Base-by-base conservation (phyloP, 2,329 filamentous ascomycete genomes). In the Cladophialophora carrionii region DNA sequence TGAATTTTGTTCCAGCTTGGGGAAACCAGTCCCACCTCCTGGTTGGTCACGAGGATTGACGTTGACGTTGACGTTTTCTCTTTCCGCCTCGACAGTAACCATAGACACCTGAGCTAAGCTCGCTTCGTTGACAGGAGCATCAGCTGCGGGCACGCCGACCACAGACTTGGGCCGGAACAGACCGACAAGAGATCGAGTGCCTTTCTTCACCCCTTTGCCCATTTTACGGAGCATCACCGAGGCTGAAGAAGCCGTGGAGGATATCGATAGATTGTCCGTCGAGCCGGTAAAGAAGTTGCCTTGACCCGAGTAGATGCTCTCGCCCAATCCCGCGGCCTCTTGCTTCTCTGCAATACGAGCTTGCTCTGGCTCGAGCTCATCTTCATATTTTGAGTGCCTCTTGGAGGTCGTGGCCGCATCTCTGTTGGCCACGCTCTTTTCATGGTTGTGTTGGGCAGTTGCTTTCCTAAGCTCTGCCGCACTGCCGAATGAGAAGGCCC, bases 201-300 rank as follows among this genome's bases (percentile, higher is more conserved):
- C 89, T 79, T 95, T 96, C 84, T 96, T 98, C 87, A 98, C 90
- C n/a, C 94, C 93, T 70, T 92, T 92, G 62, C 95, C 95, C 95
- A 99, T 99, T 81, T 99, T 99, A 60, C 95, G 88, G 71, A 99
- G 76, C 80, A 82, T 82, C 57, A 82, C 78, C 14, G 79, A 82
- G 4, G 80, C 79, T 7, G 80, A 82, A 0, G 80, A 81, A 24
- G 79, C 79, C 5, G 80, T 81, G 1, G 80, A 81, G 1, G 79
- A 81, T 22, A 82, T 78, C 4, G 80, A 82, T 52, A 99, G 79
- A 71, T 98, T 98, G 78, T 99, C 95, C 0, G 92, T 98, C 4
- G 95, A 99, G 14, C 92, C 90, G 17, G 88, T 86, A 75, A 98
- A 97, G 69, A 94, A 86, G 69, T 90, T 89, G 64, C 90, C 90